Base-by-base conservation (phyloP, 495 filamentous ascomycete genomes). In the Tuber magnatum region DNA sequence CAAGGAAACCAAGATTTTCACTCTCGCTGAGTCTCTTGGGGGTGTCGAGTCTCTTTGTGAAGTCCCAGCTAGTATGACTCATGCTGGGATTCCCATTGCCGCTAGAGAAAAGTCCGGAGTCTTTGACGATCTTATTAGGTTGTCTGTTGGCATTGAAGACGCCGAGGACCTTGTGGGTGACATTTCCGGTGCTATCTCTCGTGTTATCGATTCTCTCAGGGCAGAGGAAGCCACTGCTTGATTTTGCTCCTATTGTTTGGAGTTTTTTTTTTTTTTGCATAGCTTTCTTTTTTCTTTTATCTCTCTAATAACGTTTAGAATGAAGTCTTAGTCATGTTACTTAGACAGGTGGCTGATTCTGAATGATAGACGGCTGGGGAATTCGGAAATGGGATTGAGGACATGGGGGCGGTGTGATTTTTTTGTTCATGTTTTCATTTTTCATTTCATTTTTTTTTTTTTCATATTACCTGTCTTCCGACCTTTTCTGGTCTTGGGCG, bases 61-160 rank as follows among this genome's bases (percentile, higher is more conserved):
- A 85, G 89, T 98, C 24, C 95, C 95, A 2, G 89, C 91, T 56
- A 91, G 88, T 83, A 99, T 99, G 95, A 99, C 95, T 32, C 95
- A 99, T 85, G 90, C 92, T 42, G 96, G 94, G 69, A 99, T 99
- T 78, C 95, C 95, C 39, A 88, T 87, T 83, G 93, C 92, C 68
- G 89, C 94, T 85, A 89, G 95, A 69, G 95, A 99, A 86, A 91
- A 88, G 32, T 93, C 93, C 1, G 95, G 95, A 51, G 94, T 99
- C n/a, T 97, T 88, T 81, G 95, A 99, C 82, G 95, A 99, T 84
- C 87, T 99, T n/a, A 91, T 99, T 51, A 88, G 95, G 72, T 86
- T 99, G 70, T 97, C 93, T 86, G 97, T 93, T 82, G 95, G 95
- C 72, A 89, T 99, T 76, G 95, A 99, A 85, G 95, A 99, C 84